Conservation (phyloP, 1,284 basidiomycete genomes). For the Chondrostereum purpureum region DNA sequence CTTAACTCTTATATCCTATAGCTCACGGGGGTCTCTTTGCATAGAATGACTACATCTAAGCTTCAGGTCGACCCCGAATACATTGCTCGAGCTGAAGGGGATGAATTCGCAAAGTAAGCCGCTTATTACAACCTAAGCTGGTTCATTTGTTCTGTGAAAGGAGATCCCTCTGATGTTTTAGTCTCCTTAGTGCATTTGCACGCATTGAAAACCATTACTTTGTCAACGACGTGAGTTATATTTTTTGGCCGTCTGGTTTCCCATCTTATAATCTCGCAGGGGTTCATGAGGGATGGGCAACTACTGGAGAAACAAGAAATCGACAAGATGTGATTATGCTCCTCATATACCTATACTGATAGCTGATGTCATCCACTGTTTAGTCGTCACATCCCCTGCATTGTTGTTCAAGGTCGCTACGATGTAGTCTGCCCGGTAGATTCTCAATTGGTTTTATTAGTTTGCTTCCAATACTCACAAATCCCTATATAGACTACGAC, state of each 20-base stretch:
- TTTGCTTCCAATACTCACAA: not conserved
- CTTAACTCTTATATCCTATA: not conserved
- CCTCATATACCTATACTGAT: conserved; percentile 5
- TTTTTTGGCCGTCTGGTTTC: not conserved
- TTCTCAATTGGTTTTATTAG: conserved; percentile 8
- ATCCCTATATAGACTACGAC: conserved; percentile 53
- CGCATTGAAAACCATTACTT: conserved; percentile 94
- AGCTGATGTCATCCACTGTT: conserved; percentile 8
- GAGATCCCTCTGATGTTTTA: conserved; percentile 8
- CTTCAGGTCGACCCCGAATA: conserved; percentile 65
- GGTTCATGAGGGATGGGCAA: conserved; percentile 88
- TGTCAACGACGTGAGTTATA: conserved; percentile 54
- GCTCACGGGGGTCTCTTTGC: no score
- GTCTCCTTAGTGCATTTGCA: conserved; percentile 66
- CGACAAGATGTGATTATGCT: conserved; percentile 73
- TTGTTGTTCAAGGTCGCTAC: conserved; percentile 84
- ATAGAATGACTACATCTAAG: conserved; percentile 75
- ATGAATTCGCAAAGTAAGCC: conserved; percentile 72
- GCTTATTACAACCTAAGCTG: not conserved
- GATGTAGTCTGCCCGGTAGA: conserved; percentile 74
- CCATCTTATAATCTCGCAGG: conserved; percentile 29
- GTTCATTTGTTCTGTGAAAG: no score
- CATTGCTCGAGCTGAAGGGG: conserved; percentile 67
- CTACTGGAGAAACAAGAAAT: conserved; percentile 79
- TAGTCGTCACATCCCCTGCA: conserved; percentile 80